Evolutionary conservation across 2,329 filamentous ascomycete genomes (phyloP).

Genomic region (Rosellinia necatrix): DNA sequence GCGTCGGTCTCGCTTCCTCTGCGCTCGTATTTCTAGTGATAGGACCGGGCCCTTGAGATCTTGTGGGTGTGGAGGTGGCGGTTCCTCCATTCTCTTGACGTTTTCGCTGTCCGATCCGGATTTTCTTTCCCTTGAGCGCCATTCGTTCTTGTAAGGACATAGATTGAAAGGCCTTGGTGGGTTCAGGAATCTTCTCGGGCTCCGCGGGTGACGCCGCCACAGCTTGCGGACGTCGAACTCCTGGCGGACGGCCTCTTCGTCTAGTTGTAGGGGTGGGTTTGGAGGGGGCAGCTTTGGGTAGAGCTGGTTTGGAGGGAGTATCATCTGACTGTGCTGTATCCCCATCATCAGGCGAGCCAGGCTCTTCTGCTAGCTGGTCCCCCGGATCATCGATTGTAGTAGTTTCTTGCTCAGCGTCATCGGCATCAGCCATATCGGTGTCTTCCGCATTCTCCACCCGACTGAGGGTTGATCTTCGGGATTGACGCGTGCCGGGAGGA

Average conservation of each 20-base stretch:
- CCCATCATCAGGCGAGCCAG: conserved; percentile 29
- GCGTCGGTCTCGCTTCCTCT: conserved; percentile 14
- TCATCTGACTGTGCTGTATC: conserved; percentile 15
- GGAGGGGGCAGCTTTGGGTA: conserved; percentile 7
- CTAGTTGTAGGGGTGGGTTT: conserved; percentile 28
- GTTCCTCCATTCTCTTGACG: conserved; percentile 11
- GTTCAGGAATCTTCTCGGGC: conserved; percentile 16
- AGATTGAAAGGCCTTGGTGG: conserved; percentile 41
- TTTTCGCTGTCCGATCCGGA: conserved; percentile 50
- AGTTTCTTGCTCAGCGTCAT: conserved; percentile 27
- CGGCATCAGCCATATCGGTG: conserved; percentile 21
- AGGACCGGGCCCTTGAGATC: not conserved
- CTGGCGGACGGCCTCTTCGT: conserved; percentile 44
- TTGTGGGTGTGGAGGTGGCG: conserved; percentile 19
- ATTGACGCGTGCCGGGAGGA: conserved; percentile 26
- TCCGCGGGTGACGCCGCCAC: conserved; percentile 19
- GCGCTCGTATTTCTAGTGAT: not conserved
- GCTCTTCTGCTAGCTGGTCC: conserved; percentile 42
- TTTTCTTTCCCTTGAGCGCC: conserved; percentile 56
- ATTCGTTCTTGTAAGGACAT: conserved; percentile 64
- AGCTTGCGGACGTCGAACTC: conserved; percentile 18
- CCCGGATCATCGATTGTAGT: conserved; percentile 42
- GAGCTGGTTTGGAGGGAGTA: conserved; percentile 13
- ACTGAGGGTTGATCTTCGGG: conserved; percentile 38
- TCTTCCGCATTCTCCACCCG: conserved; percentile 30